Evolutionary conservation across 306 rosid genomes (phyloP), one percentile per base, ranked within the genome.

Genomic region (Cyamopsis tetragonoloba): DNA sequence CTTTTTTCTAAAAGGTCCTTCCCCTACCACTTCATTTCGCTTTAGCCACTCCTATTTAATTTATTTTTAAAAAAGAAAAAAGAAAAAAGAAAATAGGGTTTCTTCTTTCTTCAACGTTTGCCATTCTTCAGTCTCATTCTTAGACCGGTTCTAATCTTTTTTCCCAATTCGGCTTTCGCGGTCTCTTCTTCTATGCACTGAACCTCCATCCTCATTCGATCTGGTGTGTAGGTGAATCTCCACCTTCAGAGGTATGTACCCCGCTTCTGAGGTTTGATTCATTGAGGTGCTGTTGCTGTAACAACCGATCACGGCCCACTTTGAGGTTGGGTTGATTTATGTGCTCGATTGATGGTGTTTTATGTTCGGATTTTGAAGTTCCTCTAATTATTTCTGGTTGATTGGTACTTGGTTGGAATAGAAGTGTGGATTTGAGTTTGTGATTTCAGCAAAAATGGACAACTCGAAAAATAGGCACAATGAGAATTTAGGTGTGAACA

Each of bases 401-500:
- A n/a, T n/a, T n/a, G n/a, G n/a, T n/a, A n/a, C n/a, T n/a, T n/a
- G n/a, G n/a, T n/a, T n/a, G n/a, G n/a, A n/a, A 6, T 10, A 9
- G 2, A 34, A 47, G 31, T 23, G 11, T 23, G 76, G 31, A 63
- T 31, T 51, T 62, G 46, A 42, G 58, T 30, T 13, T 73, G 51
- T 73, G 1, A 42, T 2, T 24, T 23, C 11, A 19, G 20, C 4
- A 26, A 42, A 65, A 27, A 89, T 90, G 96, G 92, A 88, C 53
- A 81, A 82, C 60, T 79, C 85, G 3, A 82, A 67, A 66, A 84
- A 73, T 38, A 75, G 78, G 79, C 79, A 78, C 4, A 80, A 34
- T 76, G 95, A 87, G 2, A 76, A 67, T 53, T 77, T 91, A 84
- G 96, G 89, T 31, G 91, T 88, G 77, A 88, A 88, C 61, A 86